Evolutionary conservation across 352 stramenopile genomes (phyloP).

Genomic region (Globisporangium lucens): DNA sequence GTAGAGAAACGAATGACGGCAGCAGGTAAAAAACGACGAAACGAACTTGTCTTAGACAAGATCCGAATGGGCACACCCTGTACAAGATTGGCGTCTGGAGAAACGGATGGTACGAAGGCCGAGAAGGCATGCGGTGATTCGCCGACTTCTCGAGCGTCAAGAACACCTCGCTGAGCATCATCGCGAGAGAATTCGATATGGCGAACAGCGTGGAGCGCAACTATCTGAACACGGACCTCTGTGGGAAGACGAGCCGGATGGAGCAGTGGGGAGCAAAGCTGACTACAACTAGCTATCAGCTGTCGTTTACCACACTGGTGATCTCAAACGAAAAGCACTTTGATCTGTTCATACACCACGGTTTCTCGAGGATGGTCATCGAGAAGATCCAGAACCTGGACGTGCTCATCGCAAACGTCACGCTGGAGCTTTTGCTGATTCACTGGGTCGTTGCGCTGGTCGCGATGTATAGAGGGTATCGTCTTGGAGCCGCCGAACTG

Average conservation of each 20-base stretch:
- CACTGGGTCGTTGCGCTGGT: slow-evolving; percentile 27
- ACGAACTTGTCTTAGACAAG: no score
- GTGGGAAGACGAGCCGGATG: neutral
- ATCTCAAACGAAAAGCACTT: slow-evolving; percentile 26
- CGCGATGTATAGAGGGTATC: slow-evolving; percentile 7
- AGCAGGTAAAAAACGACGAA: no score
- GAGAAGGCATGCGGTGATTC: neutral
- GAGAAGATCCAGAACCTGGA: slow-evolving; percentile 28
- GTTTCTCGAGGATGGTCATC: neutral
- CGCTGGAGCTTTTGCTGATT: slow-evolving; percentile 24
- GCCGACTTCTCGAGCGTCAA: neutral
- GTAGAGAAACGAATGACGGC: no score
- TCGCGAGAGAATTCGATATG: slow-evolving; percentile 5
- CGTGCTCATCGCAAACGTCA: slow-evolving; percentile 34
- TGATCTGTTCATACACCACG: slow-evolving; percentile 29
- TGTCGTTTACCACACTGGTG: slow-evolving; percentile 1
- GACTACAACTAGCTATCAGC: neutral
- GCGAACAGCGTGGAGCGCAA: neutral
- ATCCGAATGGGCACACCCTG: no score
- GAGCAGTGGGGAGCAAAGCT: slow-evolving; percentile 17
- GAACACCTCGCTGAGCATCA: neutral
- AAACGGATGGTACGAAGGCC: slow-evolving; percentile 14
- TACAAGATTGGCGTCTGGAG: neutral
- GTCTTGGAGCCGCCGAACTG: neutral
- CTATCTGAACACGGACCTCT: slow-evolving; percentile 4